phyloP scores from a whole-genome alignment of 768 basidiomycete genomes.

The Candolleomyces efflorescens region DNA sequence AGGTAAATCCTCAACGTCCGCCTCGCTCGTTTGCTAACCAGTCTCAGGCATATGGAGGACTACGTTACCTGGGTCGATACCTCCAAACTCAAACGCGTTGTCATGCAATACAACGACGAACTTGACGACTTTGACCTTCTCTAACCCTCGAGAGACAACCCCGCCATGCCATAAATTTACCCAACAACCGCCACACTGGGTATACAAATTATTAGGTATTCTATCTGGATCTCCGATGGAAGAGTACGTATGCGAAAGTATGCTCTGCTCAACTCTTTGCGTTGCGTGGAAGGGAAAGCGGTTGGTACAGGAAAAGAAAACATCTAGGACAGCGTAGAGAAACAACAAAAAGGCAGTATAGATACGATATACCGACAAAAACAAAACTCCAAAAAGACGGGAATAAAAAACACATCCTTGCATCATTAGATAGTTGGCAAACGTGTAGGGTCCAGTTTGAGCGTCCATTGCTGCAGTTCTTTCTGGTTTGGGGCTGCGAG shows the following conservation, averaged over 20 bases:
- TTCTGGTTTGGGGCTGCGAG: slow-evolving; percentile 77
- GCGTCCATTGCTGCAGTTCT: slow-evolving; percentile 82
- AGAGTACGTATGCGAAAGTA: no score
- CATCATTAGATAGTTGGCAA: slow-evolving; percentile 24
- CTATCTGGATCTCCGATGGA: no score
- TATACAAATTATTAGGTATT: not conserved
- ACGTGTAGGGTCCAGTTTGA: slow-evolving; percentile 81
- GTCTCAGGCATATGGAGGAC: slow-evolving; percentile 89
- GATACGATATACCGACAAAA: no score
- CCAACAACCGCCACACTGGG: no score
- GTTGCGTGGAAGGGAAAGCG: no score
- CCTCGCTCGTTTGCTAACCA: slow-evolving; percentile 4
- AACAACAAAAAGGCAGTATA: no score
- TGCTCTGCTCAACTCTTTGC: no score
- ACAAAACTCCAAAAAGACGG: not conserved
- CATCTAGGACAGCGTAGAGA: no score
- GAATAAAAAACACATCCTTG: not conserved
- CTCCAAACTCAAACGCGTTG: slow-evolving; percentile 91
- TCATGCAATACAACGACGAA: slow-evolving; percentile 97
- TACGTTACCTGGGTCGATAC: slow-evolving; percentile 99
- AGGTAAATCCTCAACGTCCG: slow-evolving; percentile 37
- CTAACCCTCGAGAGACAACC: slow-evolving; percentile 11
- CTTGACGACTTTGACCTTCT: slow-evolving; percentile 28
- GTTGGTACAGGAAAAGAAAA: no score
- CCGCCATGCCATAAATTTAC: no score